Conservation (phyloP, 148 eudicot genomes). For the Mesembryanthemum crystallinum region DNA sequence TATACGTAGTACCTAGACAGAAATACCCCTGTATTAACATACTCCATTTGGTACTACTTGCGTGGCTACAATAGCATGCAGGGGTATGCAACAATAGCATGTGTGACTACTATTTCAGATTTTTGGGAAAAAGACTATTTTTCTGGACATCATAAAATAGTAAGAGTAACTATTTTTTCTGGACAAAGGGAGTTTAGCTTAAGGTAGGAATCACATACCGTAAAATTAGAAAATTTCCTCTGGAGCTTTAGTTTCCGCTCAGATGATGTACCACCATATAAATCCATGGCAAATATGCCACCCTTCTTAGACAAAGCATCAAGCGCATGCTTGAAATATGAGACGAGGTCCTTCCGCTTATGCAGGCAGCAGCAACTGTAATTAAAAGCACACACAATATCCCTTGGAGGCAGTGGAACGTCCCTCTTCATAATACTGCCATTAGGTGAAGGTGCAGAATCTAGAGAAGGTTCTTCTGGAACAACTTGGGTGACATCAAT, state of each 20-base stretch:
- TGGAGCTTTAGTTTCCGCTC: slow-evolving; percentile 72
- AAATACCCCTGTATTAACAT: not conserved
- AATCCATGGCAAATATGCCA: slow-evolving; percentile 94
- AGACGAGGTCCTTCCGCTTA: slow-evolving; percentile 68
- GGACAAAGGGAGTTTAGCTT: not conserved
- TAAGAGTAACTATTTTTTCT: too few relatives aligned
- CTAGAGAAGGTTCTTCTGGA: slow-evolving; percentile 25
- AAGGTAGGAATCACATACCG: slow-evolving; percentile 40
- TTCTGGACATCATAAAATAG: too few relatives aligned
- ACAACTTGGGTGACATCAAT: slow-evolving; percentile 26
- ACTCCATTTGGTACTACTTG: too few relatives aligned
- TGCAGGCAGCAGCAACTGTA: slow-evolving; percentile 99
- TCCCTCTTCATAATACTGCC: slow-evolving; percentile 35
- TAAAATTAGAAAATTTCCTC: slow-evolving; percentile 88
- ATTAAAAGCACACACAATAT: slow-evolving; percentile 92
- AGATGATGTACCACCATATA: slow-evolving; percentile 93
- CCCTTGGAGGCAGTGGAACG: slow-evolving; percentile 52
- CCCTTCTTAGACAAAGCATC: slow-evolving; percentile 61
- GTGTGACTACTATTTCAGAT: too few relatives aligned
- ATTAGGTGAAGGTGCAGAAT: slow-evolving; percentile 19
- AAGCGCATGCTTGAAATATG: slow-evolving; percentile 75
- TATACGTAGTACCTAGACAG: not conserved
- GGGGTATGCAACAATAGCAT: too few relatives aligned
- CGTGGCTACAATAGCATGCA: too few relatives aligned
- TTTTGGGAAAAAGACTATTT: too few relatives aligned